Conservation (phyloP, 2,329 filamentous ascomycete genomes). For the Ceratocystis papillata region DNA sequence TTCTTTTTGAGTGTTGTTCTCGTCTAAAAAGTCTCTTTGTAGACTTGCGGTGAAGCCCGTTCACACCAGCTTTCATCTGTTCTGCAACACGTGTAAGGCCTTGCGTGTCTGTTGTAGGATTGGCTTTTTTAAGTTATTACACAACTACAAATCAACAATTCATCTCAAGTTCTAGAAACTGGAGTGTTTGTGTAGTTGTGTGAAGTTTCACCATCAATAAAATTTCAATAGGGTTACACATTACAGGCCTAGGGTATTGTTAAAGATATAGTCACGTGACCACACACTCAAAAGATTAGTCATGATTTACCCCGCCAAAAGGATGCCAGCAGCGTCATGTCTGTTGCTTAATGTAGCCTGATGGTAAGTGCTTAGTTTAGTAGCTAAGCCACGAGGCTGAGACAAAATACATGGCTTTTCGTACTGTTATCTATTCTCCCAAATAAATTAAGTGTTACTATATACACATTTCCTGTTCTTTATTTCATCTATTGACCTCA, state of each 20-base stretch:
- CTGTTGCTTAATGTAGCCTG: no score
- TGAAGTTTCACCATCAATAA: no score
- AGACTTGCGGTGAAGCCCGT: conserved; percentile 16
- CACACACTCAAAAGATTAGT: background rate
- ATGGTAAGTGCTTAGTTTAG: background rate
- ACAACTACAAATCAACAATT: no score
- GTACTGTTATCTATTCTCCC: background rate
- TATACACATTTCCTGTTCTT: background rate
- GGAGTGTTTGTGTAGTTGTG: no score
- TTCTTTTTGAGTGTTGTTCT: no score
- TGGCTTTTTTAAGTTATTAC: no score
- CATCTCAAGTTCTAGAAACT: background rate
- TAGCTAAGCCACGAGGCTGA: conserved; percentile 9
- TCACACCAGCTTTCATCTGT: background rate
- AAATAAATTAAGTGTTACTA: background rate
- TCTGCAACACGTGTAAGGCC: background rate
- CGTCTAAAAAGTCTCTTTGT: no score
- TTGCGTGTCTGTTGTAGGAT: background rate
- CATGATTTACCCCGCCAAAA: background rate
- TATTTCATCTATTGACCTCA: no score
- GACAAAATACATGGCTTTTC: background rate
- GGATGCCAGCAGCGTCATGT: no score
- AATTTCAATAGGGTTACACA: background rate
- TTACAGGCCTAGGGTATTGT: background rate
- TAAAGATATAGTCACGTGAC: no score